These are phyloP conservation scores for Castanospermum australe DNA, from an alignment of 306 rosid genomes.

Conservation along the genomic window DNA sequence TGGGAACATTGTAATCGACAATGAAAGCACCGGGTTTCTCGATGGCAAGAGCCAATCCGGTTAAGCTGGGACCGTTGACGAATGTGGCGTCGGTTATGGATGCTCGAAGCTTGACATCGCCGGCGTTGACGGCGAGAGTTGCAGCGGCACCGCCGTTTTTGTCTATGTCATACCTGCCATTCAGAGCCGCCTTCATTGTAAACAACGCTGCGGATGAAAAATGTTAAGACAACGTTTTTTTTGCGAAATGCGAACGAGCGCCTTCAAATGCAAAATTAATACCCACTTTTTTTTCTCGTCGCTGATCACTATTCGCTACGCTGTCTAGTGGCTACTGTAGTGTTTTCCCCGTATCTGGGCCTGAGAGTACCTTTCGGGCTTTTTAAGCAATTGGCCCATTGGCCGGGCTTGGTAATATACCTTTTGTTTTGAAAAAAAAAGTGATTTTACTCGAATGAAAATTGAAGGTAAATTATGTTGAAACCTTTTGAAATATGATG, in stretches of 20 bases:
- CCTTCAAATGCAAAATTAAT: not conserved
- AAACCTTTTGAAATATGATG: too few species aligned
- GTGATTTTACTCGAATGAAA: too few species aligned
- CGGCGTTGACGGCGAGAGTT: slow-evolving; percentile 58
- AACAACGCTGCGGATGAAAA: not conserved
- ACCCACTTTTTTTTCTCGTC: not conserved
- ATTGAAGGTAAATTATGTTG: too few species aligned
- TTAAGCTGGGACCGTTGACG: slow-evolving; percentile 66
- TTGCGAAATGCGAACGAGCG: not conserved
- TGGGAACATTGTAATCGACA: slow-evolving; percentile 82
- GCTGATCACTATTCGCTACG: too few species aligned
- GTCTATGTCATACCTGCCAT: slow-evolving; percentile 68
- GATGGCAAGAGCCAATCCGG: slow-evolving; percentile 66
- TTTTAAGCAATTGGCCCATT: not conserved
- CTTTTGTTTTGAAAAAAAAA: too few species aligned
- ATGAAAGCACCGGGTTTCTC: slow-evolving; percentile 88
- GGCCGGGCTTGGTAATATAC: too few species aligned
- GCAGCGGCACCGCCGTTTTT: slow-evolving; percentile 61
- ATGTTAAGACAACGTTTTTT: not conserved
- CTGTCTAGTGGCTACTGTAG: too few species aligned
- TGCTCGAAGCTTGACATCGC: slow-evolving; percentile 72
- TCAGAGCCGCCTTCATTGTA: slow-evolving; percentile 77
- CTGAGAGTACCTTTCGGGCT: too few species aligned
- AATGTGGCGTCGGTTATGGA: slow-evolving; percentile 82
- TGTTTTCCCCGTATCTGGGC: not conserved